Base-by-base conservation (phyloP, 1,139 yeast species). In the Debaryomyces subglobosus region DNA sequence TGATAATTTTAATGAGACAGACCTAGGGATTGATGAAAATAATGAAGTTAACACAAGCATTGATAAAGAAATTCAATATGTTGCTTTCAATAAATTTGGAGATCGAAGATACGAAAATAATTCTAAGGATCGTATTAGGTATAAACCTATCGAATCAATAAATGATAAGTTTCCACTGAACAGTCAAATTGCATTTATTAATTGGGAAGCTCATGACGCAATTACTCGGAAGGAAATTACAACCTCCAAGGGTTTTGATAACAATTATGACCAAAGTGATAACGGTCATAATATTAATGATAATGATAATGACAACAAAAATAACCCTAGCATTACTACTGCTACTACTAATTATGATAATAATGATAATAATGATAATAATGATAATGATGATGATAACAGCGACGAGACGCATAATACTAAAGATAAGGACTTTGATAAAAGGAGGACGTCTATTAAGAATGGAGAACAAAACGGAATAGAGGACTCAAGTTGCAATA, bases 131-230 rank as follows among this genome's bases (percentile, higher is more conserved):
- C 47, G 42, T 23, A 38, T 38, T 9, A 33, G 45, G 29, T 47
- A 43, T 27, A 42, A 41, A 23, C 16, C 38, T 44, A 39, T 24
- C 39, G 35, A 27, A 32, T 6, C 21, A 29, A 36, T n/a, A 21
- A 33, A 30, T 37, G 35, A 42, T 4, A 43, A 44, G 34, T 50
- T 65, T n/a, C 74, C 74, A 1, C 24, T 50, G 8, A 61, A 63
- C 44, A 55, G 67, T 23, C 61, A 64, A 34, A 65, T 60, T 34
- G 65, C 67, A 3, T 65, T 55, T 45, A 37, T 45, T 0, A 56
- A 65, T 29, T 69, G 69, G 66, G 72, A 70, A 45, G 53, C 57
- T 24, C 69, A 61, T 48, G 54, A 54, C 40, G 13, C 41, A 3
- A 36, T 32, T 3, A 59, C 60, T 7, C 20, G 43, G 25, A 18